These are phyloP conservation scores for Torulaspora pretoriensis DNA, from an alignment of 1,139 yeast genomes.

Conservation along the genomic window DNA sequence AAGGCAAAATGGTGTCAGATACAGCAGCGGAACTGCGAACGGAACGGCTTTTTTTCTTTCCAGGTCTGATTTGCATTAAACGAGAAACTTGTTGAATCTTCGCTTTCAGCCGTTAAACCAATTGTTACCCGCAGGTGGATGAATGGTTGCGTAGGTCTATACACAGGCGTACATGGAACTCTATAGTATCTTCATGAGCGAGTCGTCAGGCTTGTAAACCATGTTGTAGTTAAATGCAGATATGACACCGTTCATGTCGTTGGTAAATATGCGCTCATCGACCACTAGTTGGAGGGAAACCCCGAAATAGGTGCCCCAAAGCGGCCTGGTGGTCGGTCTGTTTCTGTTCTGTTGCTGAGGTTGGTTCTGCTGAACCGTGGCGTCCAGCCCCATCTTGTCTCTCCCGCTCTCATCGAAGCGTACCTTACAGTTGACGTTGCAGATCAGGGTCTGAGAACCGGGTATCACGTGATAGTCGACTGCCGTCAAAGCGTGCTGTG, in stretches of 20 bases:
- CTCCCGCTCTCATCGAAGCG: slow-evolving; percentile 71
- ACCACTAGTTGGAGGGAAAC: slow-evolving; percentile 54
- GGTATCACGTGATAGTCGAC: slow-evolving; percentile 71
- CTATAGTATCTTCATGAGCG: slow-evolving; percentile 39
- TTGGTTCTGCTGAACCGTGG: slow-evolving; percentile 38
- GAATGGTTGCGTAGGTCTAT: background rate
- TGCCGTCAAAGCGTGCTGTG: slow-evolving; percentile 60
- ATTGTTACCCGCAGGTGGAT: background rate
- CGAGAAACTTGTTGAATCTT: slow-evolving; percentile 9
- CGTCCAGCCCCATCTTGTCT: slow-evolving; percentile 57
- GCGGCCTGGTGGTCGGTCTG: slow-evolving; percentile 32
- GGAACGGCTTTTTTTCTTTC: slow-evolving; percentile 1
- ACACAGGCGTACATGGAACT: background rate
- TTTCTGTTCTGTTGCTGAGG: slow-evolving; percentile 18
- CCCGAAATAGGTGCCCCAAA: slow-evolving; percentile 71
- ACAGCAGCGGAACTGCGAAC: background rate
- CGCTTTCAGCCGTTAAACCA: slow-evolving; percentile 1
- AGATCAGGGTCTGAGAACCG: slow-evolving; percentile 53
- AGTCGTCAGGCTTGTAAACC: slow-evolving; percentile 58
- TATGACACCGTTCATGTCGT: slow-evolving; percentile 47
- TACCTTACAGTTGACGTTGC: slow-evolving; percentile 60
- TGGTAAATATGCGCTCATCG: slow-evolving; percentile 50
- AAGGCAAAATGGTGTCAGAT: background rate
- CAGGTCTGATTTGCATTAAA: background rate
- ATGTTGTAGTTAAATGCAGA: slow-evolving; percentile 59